phyloP scores from a whole-genome alignment of 1,284 basidiomycete genomes.

The Mycena sp. region DNA sequence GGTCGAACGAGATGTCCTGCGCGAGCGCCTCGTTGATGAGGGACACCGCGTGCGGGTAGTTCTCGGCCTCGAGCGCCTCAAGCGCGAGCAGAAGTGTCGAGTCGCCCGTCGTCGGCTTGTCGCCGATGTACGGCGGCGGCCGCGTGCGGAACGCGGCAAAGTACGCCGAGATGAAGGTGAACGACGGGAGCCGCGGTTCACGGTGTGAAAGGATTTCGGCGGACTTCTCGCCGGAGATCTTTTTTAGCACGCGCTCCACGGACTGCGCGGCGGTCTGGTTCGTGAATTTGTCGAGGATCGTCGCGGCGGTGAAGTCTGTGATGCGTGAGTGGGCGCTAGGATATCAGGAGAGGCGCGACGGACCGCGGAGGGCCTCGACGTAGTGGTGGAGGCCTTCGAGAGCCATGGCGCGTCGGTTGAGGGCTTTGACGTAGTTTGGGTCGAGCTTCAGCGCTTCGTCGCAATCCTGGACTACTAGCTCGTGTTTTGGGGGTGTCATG shows the following conservation, averaged over 20 bases:
- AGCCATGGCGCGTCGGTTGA: constrained; percentile 92
- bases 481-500: constrained; percentile 85
- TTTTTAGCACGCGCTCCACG: constrained; percentile 94
- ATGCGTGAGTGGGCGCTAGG: background rate
- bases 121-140: constrained; percentile 79
- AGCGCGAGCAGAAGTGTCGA: constrained; percentile 84
- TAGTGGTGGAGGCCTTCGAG: constrained; percentile 82
- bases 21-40: constrained; percentile 89
- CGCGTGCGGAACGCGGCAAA: constrained; percentile 95
- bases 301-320: constrained; percentile 94
- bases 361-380: constrained; percentile 84
- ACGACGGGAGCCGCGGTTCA: constrained; percentile 88
- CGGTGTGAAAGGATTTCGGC: constrained; percentile 77
- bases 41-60: constrained; percentile 87
- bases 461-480: constrained; percentile 92
- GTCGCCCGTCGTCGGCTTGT: constrained; percentile 82
- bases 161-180: constrained; percentile 95
- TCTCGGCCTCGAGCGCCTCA: constrained; percentile 86
- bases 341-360: constrained; percentile 6
- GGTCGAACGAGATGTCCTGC: constrained; percentile 85
- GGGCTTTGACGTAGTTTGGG: constrained; percentile 90
- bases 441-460: constrained; percentile 90
- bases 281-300: constrained; percentile 94
- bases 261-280: constrained; percentile 83
- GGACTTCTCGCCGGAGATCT: constrained; percentile 80